Evolutionary conservation across 768 basidiomycete species (phyloP).

Genomic region (Rossbeevera mucosa): DNA sequence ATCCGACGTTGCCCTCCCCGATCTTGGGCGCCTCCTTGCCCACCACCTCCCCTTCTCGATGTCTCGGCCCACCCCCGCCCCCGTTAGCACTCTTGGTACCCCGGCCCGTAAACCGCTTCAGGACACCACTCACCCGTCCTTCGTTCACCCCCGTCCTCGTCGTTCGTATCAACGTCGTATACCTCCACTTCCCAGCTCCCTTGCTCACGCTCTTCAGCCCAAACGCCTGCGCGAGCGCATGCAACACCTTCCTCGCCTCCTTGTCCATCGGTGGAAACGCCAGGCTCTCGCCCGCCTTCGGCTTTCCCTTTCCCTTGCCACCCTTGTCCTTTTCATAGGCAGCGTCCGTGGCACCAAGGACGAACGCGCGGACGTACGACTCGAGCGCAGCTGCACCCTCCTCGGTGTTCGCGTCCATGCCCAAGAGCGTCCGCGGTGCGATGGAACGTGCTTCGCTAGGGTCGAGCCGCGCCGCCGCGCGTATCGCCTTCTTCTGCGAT

Average conservation of each 20-base stretch:
- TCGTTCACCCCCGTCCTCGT: conserved; percentile 60
- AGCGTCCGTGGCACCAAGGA: conserved; percentile 29
- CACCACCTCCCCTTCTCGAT: conserved; percentile 82
- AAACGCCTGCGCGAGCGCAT: conserved; percentile 78
- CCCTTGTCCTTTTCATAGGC: conserved; percentile 40
- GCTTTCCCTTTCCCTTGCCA: conserved; percentile 49
- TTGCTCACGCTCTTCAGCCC: conserved; percentile 73
- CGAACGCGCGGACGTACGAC: conserved; percentile 65
- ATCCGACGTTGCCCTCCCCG: conserved; percentile 75
- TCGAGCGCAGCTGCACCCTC: conserved; percentile 47
- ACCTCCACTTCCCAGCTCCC: conserved; percentile 63
- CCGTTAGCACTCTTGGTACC: background rate
- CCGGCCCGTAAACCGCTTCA: conserved; percentile 29
- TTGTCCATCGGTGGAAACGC: conserved; percentile 77
- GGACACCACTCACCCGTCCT: conserved; percentile 47
- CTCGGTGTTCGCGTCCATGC: conserved; percentile 42
- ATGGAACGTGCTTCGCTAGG: conserved; percentile 31
- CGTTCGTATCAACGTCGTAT: conserved; percentile 74
- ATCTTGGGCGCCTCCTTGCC: conserved; percentile 87
- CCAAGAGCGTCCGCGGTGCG: conserved; percentile 48
- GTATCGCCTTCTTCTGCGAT: conserved; percentile 48
- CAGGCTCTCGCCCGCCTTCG: conserved; percentile 44
- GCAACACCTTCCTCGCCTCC: conserved; percentile 63
- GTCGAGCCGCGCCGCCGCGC: conserved; percentile 49
- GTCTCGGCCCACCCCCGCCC: conserved; percentile 37